phyloP scores from a whole-genome alignment of 768 basidiomycete species.

The Naganishia vaughanmartiniae region DNA sequence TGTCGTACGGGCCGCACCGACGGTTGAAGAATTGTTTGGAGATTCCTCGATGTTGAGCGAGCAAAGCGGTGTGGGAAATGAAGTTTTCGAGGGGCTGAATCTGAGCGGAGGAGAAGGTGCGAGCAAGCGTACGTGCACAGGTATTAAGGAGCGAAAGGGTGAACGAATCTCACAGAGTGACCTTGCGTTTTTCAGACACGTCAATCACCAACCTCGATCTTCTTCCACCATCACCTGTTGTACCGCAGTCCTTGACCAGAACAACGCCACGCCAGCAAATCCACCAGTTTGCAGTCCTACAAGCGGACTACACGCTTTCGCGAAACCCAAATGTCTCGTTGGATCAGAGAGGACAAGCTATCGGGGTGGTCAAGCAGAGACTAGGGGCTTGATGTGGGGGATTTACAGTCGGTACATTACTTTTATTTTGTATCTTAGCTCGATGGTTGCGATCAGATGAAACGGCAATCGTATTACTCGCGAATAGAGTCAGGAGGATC shows the following conservation, averaged over 20 bases:
- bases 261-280: constrained; percentile 1
- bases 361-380: constrained; percentile 26
- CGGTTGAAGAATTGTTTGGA: constrained; percentile 13
- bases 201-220: background rate
- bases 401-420: background rate
- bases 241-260: constrained; percentile 2
- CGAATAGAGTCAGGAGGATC: too few relatives aligned
- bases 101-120: background rate
- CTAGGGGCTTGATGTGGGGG: constrained; percentile 14
- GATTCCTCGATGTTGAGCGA: constrained; percentile 8
- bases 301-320: constrained; percentile 26
- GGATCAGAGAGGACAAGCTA: constrained; percentile 28
- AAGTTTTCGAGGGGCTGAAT: background rate
- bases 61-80: constrained; percentile 1
- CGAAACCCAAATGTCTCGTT: constrained; percentile 22
- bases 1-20: background rate
- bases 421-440: constrained; percentile 2
- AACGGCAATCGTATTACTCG: background rate
- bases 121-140: constrained; percentile 9
- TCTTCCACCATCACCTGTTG: constrained; percentile 14
- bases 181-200: background rate
- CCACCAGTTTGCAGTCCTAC: constrained; percentile 19
- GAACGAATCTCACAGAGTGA: background rate
- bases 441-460: background rate
- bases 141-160: background rate